phyloP scores from a whole-genome alignment of 768 basidiomycete species.

The Pleurotus ostreatus region DNA sequence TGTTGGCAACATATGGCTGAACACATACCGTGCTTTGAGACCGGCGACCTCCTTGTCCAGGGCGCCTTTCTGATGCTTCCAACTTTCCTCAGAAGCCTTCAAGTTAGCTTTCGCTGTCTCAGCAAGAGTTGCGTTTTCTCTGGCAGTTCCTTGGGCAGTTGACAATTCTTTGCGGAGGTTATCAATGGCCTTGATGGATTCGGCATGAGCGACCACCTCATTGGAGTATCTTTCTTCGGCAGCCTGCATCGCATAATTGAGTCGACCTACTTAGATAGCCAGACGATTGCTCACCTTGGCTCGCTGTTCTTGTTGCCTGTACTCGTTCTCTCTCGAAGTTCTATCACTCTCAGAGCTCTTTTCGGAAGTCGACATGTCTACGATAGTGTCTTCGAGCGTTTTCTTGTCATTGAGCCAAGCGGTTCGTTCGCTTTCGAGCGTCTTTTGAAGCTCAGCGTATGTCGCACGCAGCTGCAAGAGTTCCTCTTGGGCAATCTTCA shows the following conservation, averaged over 20 bases:
- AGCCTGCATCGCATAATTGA: conserved; percentile 30
- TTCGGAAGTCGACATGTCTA: conserved; percentile 75
- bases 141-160: conserved; percentile 43
- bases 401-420: conserved; percentile 79
- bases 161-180: conserved; percentile 60
- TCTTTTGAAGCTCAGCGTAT: conserved; percentile 55
- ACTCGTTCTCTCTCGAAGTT: conserved; percentile 55
- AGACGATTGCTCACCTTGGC: conserved; percentile 45
- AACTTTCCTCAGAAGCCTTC: conserved; percentile 66
- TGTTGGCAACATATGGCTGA: neutral
- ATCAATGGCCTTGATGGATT: conserved; percentile 72
- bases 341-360: conserved; percentile 63
- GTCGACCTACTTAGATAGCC: neutral
- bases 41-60: conserved; percentile 77
- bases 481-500: conserved; percentile 52
- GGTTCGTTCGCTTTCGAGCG: conserved; percentile 63
- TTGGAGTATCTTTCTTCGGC: conserved; percentile 80
- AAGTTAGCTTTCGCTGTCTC: conserved; percentile 78
- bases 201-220: conserved; percentile 83
- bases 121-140: conserved; percentile 57
- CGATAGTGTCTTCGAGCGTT: conserved; percentile 76
- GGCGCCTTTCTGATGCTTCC: conserved; percentile 73
- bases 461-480: conserved; percentile 43
- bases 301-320: conserved; percentile 65
- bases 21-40: conserved; percentile 59